A percentile compares a stretch with the other conserved stretches of the same genome.
These are phyloP conservation scores for Neurospora sp. DNA, from an alignment of 495 filamentous ascomycete species.

Conservation along the genomic window DNA sequence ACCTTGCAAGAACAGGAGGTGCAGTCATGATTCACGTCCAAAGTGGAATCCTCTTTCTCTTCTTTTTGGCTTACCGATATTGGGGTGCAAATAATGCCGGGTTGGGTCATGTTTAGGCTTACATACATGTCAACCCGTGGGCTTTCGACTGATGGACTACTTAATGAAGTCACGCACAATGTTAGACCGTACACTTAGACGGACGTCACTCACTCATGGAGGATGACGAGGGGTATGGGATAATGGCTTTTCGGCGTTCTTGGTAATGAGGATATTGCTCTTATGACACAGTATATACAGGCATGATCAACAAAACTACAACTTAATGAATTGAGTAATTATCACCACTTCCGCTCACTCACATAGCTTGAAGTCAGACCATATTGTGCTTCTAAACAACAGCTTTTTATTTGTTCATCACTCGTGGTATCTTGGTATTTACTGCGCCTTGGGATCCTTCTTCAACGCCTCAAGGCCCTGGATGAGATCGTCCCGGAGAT, in stretches of 20 bases:
- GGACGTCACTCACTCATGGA: constrained; percentile 1
- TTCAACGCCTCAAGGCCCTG: constrained; percentile 52
- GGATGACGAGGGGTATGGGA: background rate
- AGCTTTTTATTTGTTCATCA: background rate
- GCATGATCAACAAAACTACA: constrained; percentile 1
- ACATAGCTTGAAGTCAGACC: background rate
- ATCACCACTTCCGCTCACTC: background rate
- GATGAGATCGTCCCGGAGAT: constrained; percentile 67
- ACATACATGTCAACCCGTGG: background rate
- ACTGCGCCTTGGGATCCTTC: constrained; percentile 16
- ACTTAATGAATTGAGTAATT: background rate
- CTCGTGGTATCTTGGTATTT: background rate
- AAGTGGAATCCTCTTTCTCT: background rate
- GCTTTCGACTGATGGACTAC: background rate
- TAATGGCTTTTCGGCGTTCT: background rate
- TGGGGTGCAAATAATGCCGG: background rate
- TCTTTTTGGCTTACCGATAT: background rate
- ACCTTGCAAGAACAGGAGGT: constrained; percentile 25
- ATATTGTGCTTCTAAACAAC: background rate
- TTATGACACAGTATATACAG: background rate
- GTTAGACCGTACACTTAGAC: background rate
- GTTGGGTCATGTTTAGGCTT: background rate
- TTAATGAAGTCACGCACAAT: background rate
- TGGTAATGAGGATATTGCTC: background rate
- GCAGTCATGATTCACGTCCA: constrained; percentile 13